A percentile compares a stretch with the other conserved stretches of the same genome.
Evolutionary conservation across 2,329 filamentous ascomycete genomes (phyloP).

Genomic region (Paecilomyces sp.): DNA sequence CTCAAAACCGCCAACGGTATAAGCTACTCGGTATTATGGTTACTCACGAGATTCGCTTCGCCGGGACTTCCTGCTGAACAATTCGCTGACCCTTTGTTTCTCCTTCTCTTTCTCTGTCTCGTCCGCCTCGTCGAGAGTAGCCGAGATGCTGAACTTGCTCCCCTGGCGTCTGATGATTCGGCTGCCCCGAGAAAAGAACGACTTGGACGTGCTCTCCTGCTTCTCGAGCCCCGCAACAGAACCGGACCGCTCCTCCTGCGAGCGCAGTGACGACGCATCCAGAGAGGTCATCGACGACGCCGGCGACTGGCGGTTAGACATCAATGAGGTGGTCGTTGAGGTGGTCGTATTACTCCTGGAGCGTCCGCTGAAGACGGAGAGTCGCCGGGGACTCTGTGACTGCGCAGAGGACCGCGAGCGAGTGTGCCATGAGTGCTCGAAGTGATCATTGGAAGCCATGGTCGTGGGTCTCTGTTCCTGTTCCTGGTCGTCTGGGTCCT

Average conservation of each 20-base stretch:
- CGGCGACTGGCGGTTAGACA: constrained; percentile 31
- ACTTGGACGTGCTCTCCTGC: constrained; percentile 30
- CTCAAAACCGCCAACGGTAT: not conserved
- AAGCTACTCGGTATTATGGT: not conserved
- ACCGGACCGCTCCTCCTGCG: constrained; percentile 24
- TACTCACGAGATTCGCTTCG: constrained; percentile 30
- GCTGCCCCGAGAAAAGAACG: constrained; percentile 36
- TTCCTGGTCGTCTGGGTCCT: constrained; percentile 22
- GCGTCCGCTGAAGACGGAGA: constrained; percentile 33
- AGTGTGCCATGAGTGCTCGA: constrained; percentile 25
- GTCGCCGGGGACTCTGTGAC: constrained; percentile 29
- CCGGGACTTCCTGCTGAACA: constrained; percentile 26
- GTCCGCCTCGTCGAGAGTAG: constrained; percentile 34
- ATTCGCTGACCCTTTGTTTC: constrained; percentile 23
- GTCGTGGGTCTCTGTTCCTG: constrained; percentile 23
- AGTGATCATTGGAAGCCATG: constrained; percentile 23
- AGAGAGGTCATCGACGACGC: constrained; percentile 34
- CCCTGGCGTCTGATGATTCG: constrained; percentile 42
- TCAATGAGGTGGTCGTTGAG: constrained; percentile 37
- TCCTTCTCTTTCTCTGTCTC: constrained; percentile 28
- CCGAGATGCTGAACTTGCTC: constrained; percentile 38
- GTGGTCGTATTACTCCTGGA: constrained; percentile 43
- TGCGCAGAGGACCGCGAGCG: constrained; percentile 30
- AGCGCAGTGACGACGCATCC: constrained; percentile 21
- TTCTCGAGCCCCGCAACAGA: constrained; percentile 24